These are phyloP conservation scores for Jacaranda mimosifolia DNA, from an alignment of 257 asterid genomes.

Conservation along the genomic window DNA sequence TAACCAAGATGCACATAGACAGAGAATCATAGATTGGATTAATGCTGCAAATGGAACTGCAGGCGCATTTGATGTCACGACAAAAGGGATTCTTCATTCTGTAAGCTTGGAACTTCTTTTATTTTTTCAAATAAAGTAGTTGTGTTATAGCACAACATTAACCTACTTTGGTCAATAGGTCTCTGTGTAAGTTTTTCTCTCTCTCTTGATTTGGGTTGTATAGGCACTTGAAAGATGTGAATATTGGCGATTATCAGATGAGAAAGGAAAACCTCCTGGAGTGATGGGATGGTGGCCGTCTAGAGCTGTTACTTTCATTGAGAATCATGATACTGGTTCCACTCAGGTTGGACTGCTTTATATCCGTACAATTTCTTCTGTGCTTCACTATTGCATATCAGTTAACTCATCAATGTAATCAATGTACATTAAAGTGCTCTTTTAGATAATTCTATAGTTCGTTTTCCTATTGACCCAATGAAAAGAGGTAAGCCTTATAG, in stretches of 20 bases:
- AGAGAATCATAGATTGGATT: conserved; percentile 96
- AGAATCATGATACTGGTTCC: conserved; percentile 99
- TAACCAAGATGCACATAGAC: conserved; percentile 96
- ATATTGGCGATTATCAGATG: conserved; percentile 94
- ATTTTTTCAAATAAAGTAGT: background rate
- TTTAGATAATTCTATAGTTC: too few relatives aligned
- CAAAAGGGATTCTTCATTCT: conserved; percentile 94
- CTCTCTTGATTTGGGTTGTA: conserved; percentile 26
- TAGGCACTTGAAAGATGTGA: conserved; percentile 89
- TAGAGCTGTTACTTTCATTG: conserved; percentile 96
- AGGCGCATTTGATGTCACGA: conserved; percentile 97
- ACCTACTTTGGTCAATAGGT: conserved; percentile 17
- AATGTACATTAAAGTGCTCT: background rate
- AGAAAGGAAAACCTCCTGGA: conserved; percentile 93
- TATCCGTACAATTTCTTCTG: conserved; percentile 3
- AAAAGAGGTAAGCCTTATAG: background rate
- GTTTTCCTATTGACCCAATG: background rate
- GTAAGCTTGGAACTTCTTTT: conserved; percentile 54
- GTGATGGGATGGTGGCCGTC: conserved; percentile 99
- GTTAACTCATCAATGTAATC: background rate
- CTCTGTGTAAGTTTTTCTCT: conserved; percentile 8
- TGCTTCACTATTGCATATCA: conserved; percentile 5
- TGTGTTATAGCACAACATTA: conserved; percentile 2
- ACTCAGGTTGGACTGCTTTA: conserved; percentile 71
- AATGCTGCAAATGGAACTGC: conserved; percentile 93